A percentile compares a stretch with the other conserved stretches of the same genome.
Evolutionary conservation across 768 basidiomycete species (phyloP).

Genomic region (Leccinum sublutescens): DNA sequence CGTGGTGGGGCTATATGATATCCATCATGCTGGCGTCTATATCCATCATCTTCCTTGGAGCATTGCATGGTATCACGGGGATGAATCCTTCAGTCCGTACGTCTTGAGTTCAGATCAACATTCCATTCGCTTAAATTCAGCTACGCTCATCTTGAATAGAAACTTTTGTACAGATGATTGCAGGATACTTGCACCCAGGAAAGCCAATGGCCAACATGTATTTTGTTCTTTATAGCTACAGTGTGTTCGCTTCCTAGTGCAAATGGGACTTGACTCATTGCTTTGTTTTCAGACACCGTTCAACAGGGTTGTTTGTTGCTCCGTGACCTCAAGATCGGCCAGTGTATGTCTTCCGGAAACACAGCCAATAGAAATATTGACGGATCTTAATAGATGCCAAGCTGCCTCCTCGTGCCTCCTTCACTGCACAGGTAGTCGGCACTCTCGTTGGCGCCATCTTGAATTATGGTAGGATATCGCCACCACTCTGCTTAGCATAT

Average conservation of each 20-base stretch:
- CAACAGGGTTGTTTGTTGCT: conserved; percentile 52
- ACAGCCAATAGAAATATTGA: conserved; percentile 37
- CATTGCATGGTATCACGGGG: conserved; percentile 52
- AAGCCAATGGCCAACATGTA: conserved; percentile 45
- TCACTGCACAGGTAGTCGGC: conserved; percentile 56
- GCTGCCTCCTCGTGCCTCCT: conserved; percentile 63
- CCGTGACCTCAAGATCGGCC: conserved; percentile 51
- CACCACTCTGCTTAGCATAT: not conserved
- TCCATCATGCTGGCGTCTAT: conserved; percentile 49
- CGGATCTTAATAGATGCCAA: conserved; percentile 37
- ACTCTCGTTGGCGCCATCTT: conserved; percentile 52
- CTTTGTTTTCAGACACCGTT: conserved; percentile 42
- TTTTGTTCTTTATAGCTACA: conserved; percentile 45
- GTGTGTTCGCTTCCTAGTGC: conserved; percentile 25
- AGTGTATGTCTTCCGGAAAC: conserved; percentile 12
- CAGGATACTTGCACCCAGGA: conserved; percentile 36
- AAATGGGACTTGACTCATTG: conserved; percentile 25
- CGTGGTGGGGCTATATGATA: conserved; percentile 61
- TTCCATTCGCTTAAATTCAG: not conserved
- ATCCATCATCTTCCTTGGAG: conserved; percentile 52
- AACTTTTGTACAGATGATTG: conserved; percentile 36
- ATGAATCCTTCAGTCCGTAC: conserved; percentile 14
- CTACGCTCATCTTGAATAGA: conserved; percentile 13
- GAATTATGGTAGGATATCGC: conserved; percentile 39
- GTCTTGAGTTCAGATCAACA: conserved; percentile 4